phyloP scores from a whole-genome alignment of 306 rosid genomes.

The Quercus wislizeni region DNA sequence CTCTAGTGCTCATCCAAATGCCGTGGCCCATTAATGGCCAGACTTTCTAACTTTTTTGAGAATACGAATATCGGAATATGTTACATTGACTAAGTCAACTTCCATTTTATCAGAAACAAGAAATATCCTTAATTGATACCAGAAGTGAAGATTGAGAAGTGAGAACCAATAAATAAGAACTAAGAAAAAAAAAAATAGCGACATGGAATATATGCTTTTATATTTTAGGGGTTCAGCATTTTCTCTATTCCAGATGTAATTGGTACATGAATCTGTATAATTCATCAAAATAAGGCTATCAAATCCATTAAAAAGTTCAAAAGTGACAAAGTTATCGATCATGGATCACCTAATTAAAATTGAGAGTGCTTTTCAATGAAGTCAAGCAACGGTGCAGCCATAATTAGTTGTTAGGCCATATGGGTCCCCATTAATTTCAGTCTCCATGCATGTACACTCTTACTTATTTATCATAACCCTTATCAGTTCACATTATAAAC shows the following conservation, averaged over 20 bases:
- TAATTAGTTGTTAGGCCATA: slow-evolving; percentile 19
- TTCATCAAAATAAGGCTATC: background rate
- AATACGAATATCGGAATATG: background rate
- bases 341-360: background rate
- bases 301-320: background rate
- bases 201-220: background rate
- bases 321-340: slow-evolving; percentile 7
- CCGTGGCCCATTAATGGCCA: background rate
- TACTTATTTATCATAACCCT: background rate
- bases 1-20: background rate
- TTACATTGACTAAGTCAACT: background rate
- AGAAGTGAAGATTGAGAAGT: background rate
- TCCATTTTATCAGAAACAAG: background rate
- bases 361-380: background rate
- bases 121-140: background rate
- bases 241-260: slow-evolving; percentile 17
- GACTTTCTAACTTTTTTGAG: too few species aligned
- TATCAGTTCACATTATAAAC: slow-evolving; percentile 25
- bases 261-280: slow-evolving; percentile 44
- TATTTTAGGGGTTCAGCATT: background rate
- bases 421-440: slow-evolving; percentile 14
- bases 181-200: background rate
- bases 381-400: slow-evolving; percentile 21
- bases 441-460: background rate
- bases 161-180: background rate